Conservation (phyloP, 148 eudicot species). For the Polygonum maritimum region DNA sequence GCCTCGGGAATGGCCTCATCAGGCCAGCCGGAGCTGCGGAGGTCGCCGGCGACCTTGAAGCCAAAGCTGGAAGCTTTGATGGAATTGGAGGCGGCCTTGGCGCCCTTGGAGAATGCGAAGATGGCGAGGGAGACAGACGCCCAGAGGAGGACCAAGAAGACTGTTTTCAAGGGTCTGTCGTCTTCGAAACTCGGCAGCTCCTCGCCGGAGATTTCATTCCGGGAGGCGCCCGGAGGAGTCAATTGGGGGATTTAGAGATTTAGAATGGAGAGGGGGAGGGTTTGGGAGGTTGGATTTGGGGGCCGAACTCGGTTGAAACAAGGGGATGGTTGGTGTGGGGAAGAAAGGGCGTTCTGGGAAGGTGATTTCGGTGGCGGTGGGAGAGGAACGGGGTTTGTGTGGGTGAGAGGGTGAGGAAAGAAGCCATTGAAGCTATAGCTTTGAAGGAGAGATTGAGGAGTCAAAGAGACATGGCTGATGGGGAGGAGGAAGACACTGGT, state of each 20-base stretch:
- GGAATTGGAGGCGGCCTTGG: slow-evolving; percentile 53
- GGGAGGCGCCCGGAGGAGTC: slow-evolving; percentile 24
- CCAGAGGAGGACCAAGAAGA: slow-evolving; percentile 73
- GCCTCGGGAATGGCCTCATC: slow-evolving; percentile 42
- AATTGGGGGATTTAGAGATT: slow-evolving; percentile 16
- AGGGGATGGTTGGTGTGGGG: not conserved
- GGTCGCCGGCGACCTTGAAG: slow-evolving; percentile 42
- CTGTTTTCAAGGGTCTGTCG: slow-evolving; percentile 49
- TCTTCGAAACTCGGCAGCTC: slow-evolving; percentile 18
- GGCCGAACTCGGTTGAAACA: slow-evolving; percentile 8
- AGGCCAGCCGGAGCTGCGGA: slow-evolving; percentile 79
- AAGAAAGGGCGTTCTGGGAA: not conserved
- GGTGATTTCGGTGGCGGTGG: not conserved
- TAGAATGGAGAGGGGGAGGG: slow-evolving; percentile 12
- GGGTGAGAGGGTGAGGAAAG: not conserved
- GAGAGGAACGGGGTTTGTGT: not conserved
- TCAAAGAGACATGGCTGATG: not conserved
- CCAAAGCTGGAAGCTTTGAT: slow-evolving; percentile 87
- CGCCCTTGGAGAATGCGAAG: slow-evolving; percentile 66
- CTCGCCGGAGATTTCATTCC: slow-evolving; percentile 11
- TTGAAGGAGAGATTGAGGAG: not conserved
- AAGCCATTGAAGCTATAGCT: not conserved
- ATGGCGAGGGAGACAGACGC: slow-evolving; percentile 65
- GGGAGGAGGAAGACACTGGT: not conserved
- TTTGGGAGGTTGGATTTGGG: slow-evolving; percentile 15